These are phyloP conservation scores for Saprolegnia diclina DNA, from an alignment of 352 stramenopile species.

Conservation along the genomic window DNA sequence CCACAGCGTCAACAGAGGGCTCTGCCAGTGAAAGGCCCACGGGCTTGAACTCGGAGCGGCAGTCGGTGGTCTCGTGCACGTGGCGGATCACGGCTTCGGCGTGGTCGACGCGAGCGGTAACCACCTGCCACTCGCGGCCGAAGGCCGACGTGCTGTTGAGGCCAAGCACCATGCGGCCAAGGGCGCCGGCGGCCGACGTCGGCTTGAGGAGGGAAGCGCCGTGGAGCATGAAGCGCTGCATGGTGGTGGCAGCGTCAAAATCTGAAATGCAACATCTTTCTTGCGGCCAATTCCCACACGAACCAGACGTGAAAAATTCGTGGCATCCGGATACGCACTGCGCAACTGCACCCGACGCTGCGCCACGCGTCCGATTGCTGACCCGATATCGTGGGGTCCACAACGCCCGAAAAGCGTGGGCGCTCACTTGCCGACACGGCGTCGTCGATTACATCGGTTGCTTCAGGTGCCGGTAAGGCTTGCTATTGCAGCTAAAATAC, in stretches of 20 bases:
- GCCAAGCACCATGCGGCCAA: conserved; percentile 9
- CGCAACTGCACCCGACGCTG: too few species aligned
- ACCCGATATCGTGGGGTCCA: too few species aligned
- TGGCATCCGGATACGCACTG: too few species aligned
- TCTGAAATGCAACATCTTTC: too few species aligned
- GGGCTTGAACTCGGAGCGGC: not conserved
- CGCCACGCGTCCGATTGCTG: too few species aligned
- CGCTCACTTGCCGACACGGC: too few species aligned
- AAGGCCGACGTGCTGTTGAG: conserved; percentile 5
- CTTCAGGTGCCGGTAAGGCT: too few species aligned
- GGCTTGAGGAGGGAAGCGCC: conserved; percentile 6
- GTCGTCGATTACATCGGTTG: too few species aligned
- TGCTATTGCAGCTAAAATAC: too few species aligned
- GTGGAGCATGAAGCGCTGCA: conserved; percentile 13
- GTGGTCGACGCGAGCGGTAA: conserved; percentile 8
- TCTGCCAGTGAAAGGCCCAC: not conserved
- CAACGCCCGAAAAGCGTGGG: too few species aligned
- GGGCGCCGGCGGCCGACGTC: conserved; percentile 7
- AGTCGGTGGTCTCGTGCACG: not conserved
- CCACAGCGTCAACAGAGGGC: not conserved
- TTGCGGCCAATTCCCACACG: too few species aligned
- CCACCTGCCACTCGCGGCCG: conserved; percentile 9
- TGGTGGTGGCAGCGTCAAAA: not conserved
- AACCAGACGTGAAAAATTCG: too few species aligned
- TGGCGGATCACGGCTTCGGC: conserved; percentile 5